phyloP scores from a whole-genome alignment of 345 rosid species.

The Corchorus capsularis region DNA sequence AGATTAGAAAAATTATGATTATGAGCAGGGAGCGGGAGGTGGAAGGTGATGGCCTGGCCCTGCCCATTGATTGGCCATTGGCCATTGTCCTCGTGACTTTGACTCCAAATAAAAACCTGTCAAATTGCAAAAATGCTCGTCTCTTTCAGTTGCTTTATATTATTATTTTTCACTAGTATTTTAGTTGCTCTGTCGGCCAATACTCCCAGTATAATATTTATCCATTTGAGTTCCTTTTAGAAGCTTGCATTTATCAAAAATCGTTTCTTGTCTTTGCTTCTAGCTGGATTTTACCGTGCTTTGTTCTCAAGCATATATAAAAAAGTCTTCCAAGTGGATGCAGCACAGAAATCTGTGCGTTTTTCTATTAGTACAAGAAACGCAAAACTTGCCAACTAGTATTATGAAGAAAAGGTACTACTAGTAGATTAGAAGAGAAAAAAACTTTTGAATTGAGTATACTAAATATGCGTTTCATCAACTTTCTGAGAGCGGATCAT shows the following conservation, averaged over 20 bases:
- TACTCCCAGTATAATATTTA: not conserved
- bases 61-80: no score
- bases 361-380: not conserved
- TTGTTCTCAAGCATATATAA: not conserved
- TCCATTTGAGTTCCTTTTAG: not conserved
- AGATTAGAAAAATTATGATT: not conserved
- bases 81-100: not conserved
- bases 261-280: not conserved
- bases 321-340: not conserved
- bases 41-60: not conserved
- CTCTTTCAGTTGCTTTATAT: not conserved
- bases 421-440: no score
- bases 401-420: no score
- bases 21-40: not conserved
- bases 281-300: not conserved
- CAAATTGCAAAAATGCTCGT: no score
- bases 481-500: no score
- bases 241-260: not conserved
- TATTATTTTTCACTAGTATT: not conserved
- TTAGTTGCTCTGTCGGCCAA: not conserved
- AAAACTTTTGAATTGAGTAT: no score
- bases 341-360: not conserved
- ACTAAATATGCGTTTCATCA: no score
- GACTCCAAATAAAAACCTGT: not conserved
- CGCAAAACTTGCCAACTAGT: no score